Evolutionary conservation across 768 basidiomycete species (phyloP).

Genomic region (Leccinum uliginosum): DNA sequence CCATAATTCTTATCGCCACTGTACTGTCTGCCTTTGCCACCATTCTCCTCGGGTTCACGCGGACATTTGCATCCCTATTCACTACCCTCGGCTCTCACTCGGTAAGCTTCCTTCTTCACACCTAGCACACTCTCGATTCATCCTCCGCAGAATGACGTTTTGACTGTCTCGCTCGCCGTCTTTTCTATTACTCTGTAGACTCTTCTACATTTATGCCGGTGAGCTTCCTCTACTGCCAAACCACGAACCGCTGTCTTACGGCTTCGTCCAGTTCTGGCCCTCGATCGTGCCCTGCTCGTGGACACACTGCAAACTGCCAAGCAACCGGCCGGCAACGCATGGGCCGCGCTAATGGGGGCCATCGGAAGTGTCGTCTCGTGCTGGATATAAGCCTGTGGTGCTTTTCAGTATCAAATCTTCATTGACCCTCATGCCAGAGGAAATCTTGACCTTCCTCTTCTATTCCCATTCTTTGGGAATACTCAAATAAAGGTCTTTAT

Average conservation of each 20-base stretch:
- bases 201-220: constrained; percentile 57
- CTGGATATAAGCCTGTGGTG: constrained; percentile 58
- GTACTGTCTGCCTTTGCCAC: constrained; percentile 64
- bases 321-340: constrained; percentile 87
- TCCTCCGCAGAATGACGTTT: constrained; percentile 45
- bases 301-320: constrained; percentile 71
- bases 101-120: constrained; percentile 22
- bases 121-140: background rate
- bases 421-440: constrained; percentile 44
- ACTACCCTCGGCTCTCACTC: constrained; percentile 30
- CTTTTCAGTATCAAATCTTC: background rate
- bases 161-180: constrained; percentile 79
- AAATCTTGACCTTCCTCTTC: constrained; percentile 66
- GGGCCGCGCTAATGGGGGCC: constrained; percentile 92
- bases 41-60: constrained; percentile 80
- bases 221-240: background rate
- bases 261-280: constrained; percentile 62
- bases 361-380: constrained; percentile 84
- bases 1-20: constrained; percentile 75
- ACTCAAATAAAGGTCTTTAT: constrained; percentile 81
- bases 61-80: constrained; percentile 55
- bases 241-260: background rate
- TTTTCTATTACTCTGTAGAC: constrained; percentile 65
- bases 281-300: constrained; percentile 87
- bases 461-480: constrained; percentile 71